These are phyloP conservation scores for Nitzschia sp. DNA, from an alignment of 108 stramenopile genomes.

Conservation along the genomic window DNA sequence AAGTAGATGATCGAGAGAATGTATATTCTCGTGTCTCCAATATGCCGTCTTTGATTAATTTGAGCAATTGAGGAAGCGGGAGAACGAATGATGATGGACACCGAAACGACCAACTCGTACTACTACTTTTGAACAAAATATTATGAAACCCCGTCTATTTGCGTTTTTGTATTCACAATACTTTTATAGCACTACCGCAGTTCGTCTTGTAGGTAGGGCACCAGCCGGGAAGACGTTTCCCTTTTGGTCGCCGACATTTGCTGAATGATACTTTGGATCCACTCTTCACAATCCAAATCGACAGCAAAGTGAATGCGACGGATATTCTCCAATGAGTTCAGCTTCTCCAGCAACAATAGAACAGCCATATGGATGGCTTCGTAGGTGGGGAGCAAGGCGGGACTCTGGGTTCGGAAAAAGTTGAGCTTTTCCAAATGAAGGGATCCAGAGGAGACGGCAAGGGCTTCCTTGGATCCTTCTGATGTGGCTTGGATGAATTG, in stretches of 20 bases:
- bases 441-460: background rate
- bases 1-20: constrained; percentile 79
- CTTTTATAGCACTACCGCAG: no score
- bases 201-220: no score
- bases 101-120: no score
- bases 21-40: constrained; percentile 77
- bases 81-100: no score
- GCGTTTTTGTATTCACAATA: no score
- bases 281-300: background rate
- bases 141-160: no score
- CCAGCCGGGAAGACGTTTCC: no score
- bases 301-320: background rate
- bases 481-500: constrained; percentile 8
- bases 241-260: no score
- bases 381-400: constrained; percentile 21
- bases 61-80: constrained; percentile 63
- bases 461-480: background rate
- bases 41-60: constrained; percentile 78
- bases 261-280: constrained; percentile 2
- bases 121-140: no score
- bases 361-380: constrained; percentile 2
- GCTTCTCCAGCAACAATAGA: constrained; percentile 13
- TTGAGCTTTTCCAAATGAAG: background rate
- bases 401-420: constrained; percentile 10
- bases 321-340: constrained; percentile 7